Evolutionary conservation across 768 basidiomycete species (phyloP).

Genomic region (Sporobolomyces phaffii): DNA sequence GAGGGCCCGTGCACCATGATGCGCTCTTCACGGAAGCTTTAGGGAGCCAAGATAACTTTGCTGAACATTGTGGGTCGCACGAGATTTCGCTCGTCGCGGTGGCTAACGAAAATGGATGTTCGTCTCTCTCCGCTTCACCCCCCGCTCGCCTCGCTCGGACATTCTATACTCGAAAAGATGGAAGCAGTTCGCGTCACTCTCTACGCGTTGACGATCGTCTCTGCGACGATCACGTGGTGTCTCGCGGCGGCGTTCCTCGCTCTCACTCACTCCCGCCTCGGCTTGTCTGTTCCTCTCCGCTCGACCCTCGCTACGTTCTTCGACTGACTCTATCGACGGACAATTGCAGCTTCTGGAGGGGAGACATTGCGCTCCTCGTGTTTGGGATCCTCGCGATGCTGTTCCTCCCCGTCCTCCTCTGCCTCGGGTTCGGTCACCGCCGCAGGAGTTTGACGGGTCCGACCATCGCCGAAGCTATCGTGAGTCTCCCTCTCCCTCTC

Average conservation of each 20-base stretch:
- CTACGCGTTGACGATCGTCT: constrained; percentile 1
- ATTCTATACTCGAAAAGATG: too few species aligned
- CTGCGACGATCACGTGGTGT: not conserved
- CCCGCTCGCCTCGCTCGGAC: not conserved
- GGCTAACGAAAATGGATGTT: too few species aligned
- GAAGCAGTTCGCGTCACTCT: not conserved
- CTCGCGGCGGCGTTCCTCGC: constrained; percentile 6
- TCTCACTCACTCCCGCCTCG: not conserved
- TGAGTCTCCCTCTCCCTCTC: not conserved
- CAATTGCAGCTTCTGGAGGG: not conserved
- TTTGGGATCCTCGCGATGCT: constrained; percentile 3
- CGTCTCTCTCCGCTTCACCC: not conserved
- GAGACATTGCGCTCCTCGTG: constrained; percentile 1
- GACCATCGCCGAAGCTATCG: not conserved
- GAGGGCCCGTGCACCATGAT: too few species aligned
- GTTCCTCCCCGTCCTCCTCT: not conserved
- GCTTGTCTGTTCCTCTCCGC: not conserved
- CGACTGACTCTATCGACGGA: not conserved
- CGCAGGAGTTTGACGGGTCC: not conserved
- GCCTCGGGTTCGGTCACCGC: not conserved
- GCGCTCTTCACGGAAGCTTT: too few species aligned
- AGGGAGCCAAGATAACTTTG: too few species aligned
- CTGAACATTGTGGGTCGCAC: too few species aligned
- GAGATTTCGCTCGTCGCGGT: too few species aligned
- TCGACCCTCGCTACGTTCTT: not conserved